Base-by-base conservation (phyloP, 2,329 filamentous ascomycete species). In the Pseudogymnoascus sp. region DNA sequence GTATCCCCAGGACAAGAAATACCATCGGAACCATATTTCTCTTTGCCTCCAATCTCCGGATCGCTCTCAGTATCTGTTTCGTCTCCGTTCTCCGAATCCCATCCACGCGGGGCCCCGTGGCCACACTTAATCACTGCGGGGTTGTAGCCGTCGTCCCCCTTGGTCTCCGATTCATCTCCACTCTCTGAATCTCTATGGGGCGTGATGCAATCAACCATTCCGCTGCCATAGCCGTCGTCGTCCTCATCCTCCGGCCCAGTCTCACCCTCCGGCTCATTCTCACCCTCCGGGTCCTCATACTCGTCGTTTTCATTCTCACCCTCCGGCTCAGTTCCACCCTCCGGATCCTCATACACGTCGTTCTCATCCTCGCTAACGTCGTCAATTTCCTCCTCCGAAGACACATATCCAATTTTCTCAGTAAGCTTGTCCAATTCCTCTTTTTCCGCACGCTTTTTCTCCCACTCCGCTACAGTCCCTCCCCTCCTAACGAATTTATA, bases 221-320 rank as follows among this genome's bases (percentile, higher is more conserved):
- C 19, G 19, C 19, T 19, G 19, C 2, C 19, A 19, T 19, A 19
- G 19, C 1, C 19, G 19, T 19, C 19, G 19, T 19, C 19, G n/a
- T n/a, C n/a, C 19, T 19, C 19, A 19, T 2, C 6, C 26, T 28
- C 26, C 26, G 26, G 26, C 26, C 26, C 26, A 28, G 6, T 28
- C 26, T 28, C 26, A 28, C 26, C 6, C 26, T 28, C 26, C 5
- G 82, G 0, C 88, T 90, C 11, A 78, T 73, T 14, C 88, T 86
- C 0, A 87, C 83, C 31, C 84, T 84, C 0, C 89, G 85, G 0
- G 26, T 28, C 26, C 89, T 19, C 93, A 76, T 89, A 91, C 0
- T 89, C 89, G 70, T 91, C 79, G 0, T 93, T 83, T 28, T 84
- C 19, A 19, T 19, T 79, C 82, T 90, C 87, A n/a, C 89, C 89